phyloP scores from a whole-genome alignment of 345 rosid genomes.

The Aegle marmelos region DNA sequence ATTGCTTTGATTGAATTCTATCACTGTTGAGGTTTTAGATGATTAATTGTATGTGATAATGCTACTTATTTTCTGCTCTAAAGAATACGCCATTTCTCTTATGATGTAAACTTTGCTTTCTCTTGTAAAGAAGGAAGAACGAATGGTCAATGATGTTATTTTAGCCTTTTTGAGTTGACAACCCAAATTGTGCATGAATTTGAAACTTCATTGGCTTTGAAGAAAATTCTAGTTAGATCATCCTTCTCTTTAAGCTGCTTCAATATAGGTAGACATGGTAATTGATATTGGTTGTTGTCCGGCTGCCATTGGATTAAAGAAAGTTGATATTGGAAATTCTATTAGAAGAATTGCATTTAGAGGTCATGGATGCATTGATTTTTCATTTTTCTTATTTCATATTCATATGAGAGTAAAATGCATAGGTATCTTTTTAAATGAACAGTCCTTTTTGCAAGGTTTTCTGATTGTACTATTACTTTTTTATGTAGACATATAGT shows the following conservation, averaged over 20 bases:
- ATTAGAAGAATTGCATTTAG: background rate
- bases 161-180: background rate
- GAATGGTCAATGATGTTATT: background rate
- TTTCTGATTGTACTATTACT: background rate
- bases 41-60: conserved; percentile 8
- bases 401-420: background rate
- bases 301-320: background rate
- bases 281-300: background rate
- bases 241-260: background rate
- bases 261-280: background rate
- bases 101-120: background rate
- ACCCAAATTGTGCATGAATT: background rate
- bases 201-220: background rate
- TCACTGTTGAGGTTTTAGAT: background rate
- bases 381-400: background rate
- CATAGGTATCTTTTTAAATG: background rate
- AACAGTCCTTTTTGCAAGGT: background rate
- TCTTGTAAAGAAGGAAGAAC: background rate
- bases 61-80: background rate
- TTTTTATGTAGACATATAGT: conserved; percentile 5
- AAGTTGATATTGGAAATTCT: background rate
- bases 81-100: background rate
- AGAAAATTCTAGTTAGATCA: background rate
- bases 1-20: background rate
- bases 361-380: background rate